Conservation (phyloP, 2,329 filamentous ascomycete species). For the Endoconidiophora laricicola region DNA sequence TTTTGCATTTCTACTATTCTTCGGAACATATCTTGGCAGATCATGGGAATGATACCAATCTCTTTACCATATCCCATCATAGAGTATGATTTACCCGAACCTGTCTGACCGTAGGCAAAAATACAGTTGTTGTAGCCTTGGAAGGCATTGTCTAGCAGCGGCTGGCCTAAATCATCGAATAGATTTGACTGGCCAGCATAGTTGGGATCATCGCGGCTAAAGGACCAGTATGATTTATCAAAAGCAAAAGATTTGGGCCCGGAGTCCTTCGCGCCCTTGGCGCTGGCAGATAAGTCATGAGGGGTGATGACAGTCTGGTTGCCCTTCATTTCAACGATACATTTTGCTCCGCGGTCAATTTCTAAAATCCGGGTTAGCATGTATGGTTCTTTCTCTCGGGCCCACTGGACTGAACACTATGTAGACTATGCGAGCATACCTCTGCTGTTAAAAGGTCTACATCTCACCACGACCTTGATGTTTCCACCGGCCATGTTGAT, state of each 20-base stretch:
- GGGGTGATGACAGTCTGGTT: constrained; percentile 74
- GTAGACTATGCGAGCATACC: constrained; percentile 33
- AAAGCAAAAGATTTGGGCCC: constrained; percentile 82
- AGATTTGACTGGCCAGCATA: constrained; percentile 85
- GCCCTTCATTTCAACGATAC: constrained; percentile 92
- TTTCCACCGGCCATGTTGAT: constrained; percentile 50
- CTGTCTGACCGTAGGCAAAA: constrained; percentile 96
- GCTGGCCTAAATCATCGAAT: constrained; percentile 73
- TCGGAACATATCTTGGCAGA: constrained; percentile 95
- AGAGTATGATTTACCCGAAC: constrained; percentile 95
- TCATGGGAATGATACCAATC: constrained; percentile 85
- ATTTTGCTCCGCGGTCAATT: constrained; percentile 81
- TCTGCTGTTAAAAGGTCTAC: constrained; percentile 89
- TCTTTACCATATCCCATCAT: constrained; percentile 99
- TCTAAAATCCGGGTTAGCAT: constrained; percentile 34
- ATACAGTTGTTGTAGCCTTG: constrained; percentile 99
- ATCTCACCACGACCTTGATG: constrained; percentile 98
- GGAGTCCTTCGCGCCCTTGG: constrained; percentile 54
- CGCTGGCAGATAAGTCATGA: constrained; percentile 56
- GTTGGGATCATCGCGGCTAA: constrained; percentile 61
- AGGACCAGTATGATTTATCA: constrained; percentile 97
- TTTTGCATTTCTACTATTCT: constrained; percentile 55
- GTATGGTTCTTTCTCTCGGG: neutral
- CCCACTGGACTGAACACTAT: neutral
- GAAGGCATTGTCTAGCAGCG: constrained; percentile 93